These are phyloP conservation scores for Cordyceps militaris DNA, from an alignment of 2,329 filamentous ascomycete species.

Conservation along the genomic window DNA sequence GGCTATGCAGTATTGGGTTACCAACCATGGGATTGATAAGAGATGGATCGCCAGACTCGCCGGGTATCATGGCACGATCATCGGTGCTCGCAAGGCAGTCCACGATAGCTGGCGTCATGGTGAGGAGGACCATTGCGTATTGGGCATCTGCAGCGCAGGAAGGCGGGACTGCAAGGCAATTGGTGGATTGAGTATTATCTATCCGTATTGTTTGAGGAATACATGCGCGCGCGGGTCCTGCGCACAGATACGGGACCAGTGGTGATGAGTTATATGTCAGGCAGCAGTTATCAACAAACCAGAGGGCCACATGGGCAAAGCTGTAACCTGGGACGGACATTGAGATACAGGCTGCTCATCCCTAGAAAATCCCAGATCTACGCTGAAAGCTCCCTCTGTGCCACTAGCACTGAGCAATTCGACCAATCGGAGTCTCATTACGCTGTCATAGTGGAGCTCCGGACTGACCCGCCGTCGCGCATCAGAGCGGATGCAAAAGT, in stretches of 20 bases:
- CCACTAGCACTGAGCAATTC: neutral
- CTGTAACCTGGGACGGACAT: neutral
- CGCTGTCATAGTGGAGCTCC: neutral
- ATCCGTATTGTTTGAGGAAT: neutral
- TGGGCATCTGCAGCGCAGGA: neutral
- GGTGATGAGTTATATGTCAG: neutral
- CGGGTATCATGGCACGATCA: slow-evolving; percentile 13
- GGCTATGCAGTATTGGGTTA: slow-evolving; percentile 63
- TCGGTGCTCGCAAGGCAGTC: slow-evolving; percentile 43
- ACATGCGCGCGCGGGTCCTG: neutral
- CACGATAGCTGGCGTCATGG: slow-evolving; percentile 64
- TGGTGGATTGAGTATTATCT: neutral
- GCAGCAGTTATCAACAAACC: neutral
- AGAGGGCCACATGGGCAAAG: neutral
- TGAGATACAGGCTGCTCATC: too few species aligned
- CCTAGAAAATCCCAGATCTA: neutral
- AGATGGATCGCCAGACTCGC: slow-evolving; percentile 36
- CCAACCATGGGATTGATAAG: slow-evolving; percentile 47
- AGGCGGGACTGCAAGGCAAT: neutral
- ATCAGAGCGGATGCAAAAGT: slow-evolving; percentile 13
- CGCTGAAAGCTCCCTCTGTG: neutral
- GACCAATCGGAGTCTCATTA: neutral
- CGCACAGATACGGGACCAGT: neutral
- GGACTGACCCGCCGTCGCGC: slow-evolving; percentile 13
- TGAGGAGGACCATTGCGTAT: slow-evolving; percentile 64